Base-by-base conservation (phyloP, 2,329 filamentous ascomycete species). In the Oidium heveae region DNA sequence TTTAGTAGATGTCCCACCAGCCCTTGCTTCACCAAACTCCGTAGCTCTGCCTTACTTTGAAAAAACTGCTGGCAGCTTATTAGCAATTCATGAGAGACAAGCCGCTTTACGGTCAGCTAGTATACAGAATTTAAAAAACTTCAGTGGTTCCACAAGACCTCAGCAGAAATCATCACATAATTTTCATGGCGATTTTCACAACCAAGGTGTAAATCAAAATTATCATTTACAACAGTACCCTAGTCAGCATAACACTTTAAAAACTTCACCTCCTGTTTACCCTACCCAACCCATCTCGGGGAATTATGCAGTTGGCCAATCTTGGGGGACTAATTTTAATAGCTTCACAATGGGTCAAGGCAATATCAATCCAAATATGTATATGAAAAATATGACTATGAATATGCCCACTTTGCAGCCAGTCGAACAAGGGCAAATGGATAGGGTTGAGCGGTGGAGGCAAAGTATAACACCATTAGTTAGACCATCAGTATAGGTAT, bases 1-100 rank as follows among this genome's bases (percentile, higher is more conserved):
- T 58, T 70, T 65, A 62, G 64, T 64, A n/a, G 58, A 65, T 53
- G 59, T 66, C 9, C 71, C 82, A 10, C 68, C 74, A 56, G 70
- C 71, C 1, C 73, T 77, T 59, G 76, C 76, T 6, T 64, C 66
- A 24, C 63, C 66, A 34, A 62, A 63, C 20, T 57, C 58, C 20
- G 55, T 54, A 32, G 56, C 57, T 6, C 49, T 46, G 24, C 37
- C 55, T 1, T 56, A 56, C 13, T 60, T 60, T 32, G 52, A 60
- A 20, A 62, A 60, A 52, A 62, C 61, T 15, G 50, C 57, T 4
- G 58, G 54, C 10, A 63, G 63, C 24, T 57, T 66, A n/a, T 58
- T 65, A 1, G 63, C 61, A 8, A 46, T 64, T 24, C 62, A 65
- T 36, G 62, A 65, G 44, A 58, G 63, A 54, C 53, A 59, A n/a